phyloP scores from a whole-genome alignment of 495 filamentous ascomycete species.

The Penicillium cataractarum region DNA sequence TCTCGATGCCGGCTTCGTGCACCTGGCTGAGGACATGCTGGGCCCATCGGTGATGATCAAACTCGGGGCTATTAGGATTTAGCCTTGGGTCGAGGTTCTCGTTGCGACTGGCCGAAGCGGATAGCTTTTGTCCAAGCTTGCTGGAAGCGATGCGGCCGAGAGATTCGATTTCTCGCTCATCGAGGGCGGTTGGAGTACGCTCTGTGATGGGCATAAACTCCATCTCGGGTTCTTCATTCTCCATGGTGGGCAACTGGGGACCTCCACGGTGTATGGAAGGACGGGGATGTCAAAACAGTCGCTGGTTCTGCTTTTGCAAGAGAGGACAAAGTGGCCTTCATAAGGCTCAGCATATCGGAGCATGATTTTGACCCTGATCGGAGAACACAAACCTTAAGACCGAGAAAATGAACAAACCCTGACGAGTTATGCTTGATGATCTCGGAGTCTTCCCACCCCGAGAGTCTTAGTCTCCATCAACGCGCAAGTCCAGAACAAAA shows the following conservation, averaged over 20 bases:
- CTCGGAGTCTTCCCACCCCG: neutral
- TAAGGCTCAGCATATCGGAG: neutral
- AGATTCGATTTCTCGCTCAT: slow-evolving; percentile 28
- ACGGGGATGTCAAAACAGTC: neutral
- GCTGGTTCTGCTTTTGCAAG: neutral
- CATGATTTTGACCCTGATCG: neutral
- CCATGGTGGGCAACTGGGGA: slow-evolving; percentile 12
- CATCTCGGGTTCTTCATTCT: slow-evolving; percentile 16
- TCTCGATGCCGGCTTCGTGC: slow-evolving; percentile 41
- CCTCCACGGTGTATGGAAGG: neutral
- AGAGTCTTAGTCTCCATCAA: neutral
- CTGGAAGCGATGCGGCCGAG: slow-evolving; percentile 35
- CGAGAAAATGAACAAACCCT: neutral
- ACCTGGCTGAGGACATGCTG: slow-evolving; percentile 39
- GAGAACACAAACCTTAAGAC: neutral
- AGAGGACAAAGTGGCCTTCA: neutral
- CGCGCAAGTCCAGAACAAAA: neutral
- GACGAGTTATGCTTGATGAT: neutral
- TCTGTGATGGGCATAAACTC: slow-evolving; percentile 28
- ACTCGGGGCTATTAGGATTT: slow-evolving; percentile 54
- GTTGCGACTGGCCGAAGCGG: slow-evolving; percentile 21
- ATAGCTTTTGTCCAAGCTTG: slow-evolving; percentile 29
- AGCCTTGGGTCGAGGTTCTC: slow-evolving; percentile 44
- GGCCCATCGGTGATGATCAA: slow-evolving; percentile 57
- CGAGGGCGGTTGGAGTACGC: slow-evolving; percentile 15